A percentile compares a stretch with the other conserved stretches of the same genome.
Conservation (phyloP, 345 rosid species). For the Citrus cavaleriei region DNA sequence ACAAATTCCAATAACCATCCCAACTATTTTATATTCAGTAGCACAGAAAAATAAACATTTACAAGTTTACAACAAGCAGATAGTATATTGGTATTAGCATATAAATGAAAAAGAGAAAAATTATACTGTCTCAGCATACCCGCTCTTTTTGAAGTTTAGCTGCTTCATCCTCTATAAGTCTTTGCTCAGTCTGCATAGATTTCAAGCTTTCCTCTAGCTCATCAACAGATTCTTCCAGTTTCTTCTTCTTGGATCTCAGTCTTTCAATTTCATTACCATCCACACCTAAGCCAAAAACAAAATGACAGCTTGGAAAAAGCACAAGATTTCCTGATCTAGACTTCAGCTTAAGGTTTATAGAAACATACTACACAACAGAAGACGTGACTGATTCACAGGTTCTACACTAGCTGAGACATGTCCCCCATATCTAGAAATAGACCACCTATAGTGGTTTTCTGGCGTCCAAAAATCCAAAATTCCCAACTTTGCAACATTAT, state of each 20-base stretch:
- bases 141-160: slow-evolving; percentile 65
- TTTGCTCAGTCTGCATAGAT: slow-evolving; percentile 50
- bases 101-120: neutral
- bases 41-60: neutral
- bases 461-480: slow-evolving; percentile 90
- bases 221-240: slow-evolving; percentile 50
- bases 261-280: slow-evolving; percentile 75
- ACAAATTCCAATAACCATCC: neutral
- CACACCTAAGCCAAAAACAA: slow-evolving; percentile 33
- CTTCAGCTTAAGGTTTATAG: neutral
- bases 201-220: slow-evolving; percentile 42
- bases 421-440: slow-evolving; percentile 80
- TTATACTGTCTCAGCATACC: slow-evolving; percentile 34
- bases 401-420: slow-evolving; percentile 74
- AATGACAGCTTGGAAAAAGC: neutral
- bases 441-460: slow-evolving; percentile 87
- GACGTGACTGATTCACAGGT: slow-evolving; percentile 66
- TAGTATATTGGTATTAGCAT: neutral
- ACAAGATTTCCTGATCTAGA: neutral
- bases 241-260: slow-evolving; percentile 52
- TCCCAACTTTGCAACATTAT: slow-evolving; percentile 61
- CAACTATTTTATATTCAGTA: neutral
- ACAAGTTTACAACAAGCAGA: neutral
- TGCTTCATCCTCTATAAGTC: slow-evolving; percentile 63
- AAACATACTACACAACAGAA: slow-evolving; percentile 59